Percentiles rank a stretch among this genome's conserved stretches.
Evolutionary conservation across 164 flowering plant species (phyloP).

Genomic region (Vitis rupestris): DNA sequence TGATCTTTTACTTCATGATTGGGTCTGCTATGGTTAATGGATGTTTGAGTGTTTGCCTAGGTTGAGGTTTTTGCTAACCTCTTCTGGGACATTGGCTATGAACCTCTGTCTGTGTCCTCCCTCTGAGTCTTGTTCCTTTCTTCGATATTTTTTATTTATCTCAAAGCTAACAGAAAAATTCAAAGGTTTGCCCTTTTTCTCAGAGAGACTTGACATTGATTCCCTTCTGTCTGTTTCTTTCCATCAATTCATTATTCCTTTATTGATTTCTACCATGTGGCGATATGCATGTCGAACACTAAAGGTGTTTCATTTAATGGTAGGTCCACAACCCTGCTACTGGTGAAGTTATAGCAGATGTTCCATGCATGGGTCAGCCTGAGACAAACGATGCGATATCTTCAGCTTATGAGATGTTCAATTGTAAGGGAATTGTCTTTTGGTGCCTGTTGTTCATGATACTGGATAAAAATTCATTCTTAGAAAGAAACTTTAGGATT

Average conservation of each 20-base stretch:
- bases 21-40: no score
- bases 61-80: no score
- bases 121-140: no score
- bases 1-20: no score
- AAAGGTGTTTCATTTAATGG: constrained; percentile 20
- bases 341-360: constrained; percentile 72
- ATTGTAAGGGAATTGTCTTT: constrained; percentile 40
- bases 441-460: background rate
- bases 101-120: no score
- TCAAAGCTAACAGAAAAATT: no score
- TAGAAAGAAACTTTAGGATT: background rate
- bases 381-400: constrained; percentile 94
- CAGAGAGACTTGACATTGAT: no score
- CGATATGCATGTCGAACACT: no score
- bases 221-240: background rate
- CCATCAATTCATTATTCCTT: background rate
- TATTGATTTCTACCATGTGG: background rate
- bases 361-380: constrained; percentile 81
- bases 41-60: no score
- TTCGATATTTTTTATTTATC: no score
- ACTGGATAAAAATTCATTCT: background rate
- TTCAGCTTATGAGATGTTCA: constrained; percentile 72
- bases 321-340: constrained; percentile 92
- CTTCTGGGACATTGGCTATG: no score
- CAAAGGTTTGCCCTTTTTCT: no score